Base-by-base conservation (phyloP, 1,284 basidiomycete species). In the Trichosporon sp. region DNA sequence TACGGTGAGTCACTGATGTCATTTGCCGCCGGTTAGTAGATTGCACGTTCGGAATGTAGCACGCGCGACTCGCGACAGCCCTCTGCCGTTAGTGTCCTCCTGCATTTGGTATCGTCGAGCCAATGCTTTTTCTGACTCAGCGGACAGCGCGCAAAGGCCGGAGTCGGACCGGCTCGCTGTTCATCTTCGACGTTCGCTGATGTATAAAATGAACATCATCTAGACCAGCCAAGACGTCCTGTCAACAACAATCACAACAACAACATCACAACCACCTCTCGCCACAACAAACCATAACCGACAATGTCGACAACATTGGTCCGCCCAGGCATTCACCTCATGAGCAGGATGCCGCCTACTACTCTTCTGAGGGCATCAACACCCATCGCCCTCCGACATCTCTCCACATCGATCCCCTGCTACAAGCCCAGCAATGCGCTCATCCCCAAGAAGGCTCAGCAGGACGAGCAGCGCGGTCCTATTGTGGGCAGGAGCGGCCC, bases 241-340 rank as follows among this genome's bases (percentile, higher is more conserved):
- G 11, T 23, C 44, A 27, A 54, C 25, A 4, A 16, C 13, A 11
- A 27, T 31, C 11, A 29, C 27, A 52, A 4, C 25, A 27, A 29
- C 27, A 52, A 49, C 46, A 29, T 23, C 36, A 52, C 9, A 23
- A 52, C 46, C 27, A 52, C 7, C 21, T 25, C 46, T 14, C 14
- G 25, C 11, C 46, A 52, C 37, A 19, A 54, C 27, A 27, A 54
- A n/a, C 49, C 27, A 29, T 19, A 44, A 44, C 25, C 49, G 49
- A 54, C 49, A 54, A 54, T 54, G 49, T 54, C 49, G 49, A 54
- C 49, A 21, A 54, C 31, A 27, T 31, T 54, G 49, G 49, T 54
- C n/a, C 49, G 49, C 49, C 49, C 49, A 25, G 49, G 49, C 25
- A 27, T 54, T 27, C 49, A 27, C 49, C 49, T 54, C 25, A 16